A percentile compares a stretch with the other conserved stretches of the same genome.
These are phyloP conservation scores for Leucosporidium creatinivorum DNA, from an alignment of 768 basidiomycete genomes.

Conservation along the genomic window DNA sequence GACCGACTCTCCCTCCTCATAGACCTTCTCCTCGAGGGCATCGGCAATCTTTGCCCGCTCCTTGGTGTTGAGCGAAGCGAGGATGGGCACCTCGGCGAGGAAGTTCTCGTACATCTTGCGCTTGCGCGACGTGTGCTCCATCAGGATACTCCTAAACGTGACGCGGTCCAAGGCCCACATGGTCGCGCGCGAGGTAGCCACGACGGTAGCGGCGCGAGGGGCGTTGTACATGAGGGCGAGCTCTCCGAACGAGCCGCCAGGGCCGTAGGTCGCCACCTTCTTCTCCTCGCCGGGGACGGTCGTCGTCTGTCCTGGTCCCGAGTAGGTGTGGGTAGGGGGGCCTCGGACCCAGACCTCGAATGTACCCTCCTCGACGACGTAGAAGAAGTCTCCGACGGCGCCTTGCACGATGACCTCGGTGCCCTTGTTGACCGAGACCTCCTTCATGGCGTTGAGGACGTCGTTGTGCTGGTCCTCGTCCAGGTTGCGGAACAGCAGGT, in stretches of 20 bases:
- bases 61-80: conserved; percentile 73
- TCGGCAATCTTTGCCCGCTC: conserved; percentile 97
- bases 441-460: conserved; percentile 92
- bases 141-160: conserved; percentile 94
- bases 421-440: conserved; percentile 60
- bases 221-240: conserved; percentile 97
- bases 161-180: conserved; percentile 95
- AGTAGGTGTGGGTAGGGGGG: conserved; percentile 30
- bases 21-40: conserved; percentile 74
- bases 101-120: conserved; percentile 96
- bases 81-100: conserved; percentile 77
- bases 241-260: conserved; percentile 87
- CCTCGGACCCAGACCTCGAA: conserved; percentile 63
- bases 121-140: conserved; percentile 82
- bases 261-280: conserved; percentile 67
- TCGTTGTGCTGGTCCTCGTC: conserved; percentile 93
- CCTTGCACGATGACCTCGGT: conserved; percentile 96
- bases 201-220: conserved; percentile 86
- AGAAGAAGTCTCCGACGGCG: conserved; percentile 94
- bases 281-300: conserved; percentile 41
- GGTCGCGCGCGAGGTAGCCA: conserved; percentile 66
- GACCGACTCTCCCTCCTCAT: conserved; percentile 75
- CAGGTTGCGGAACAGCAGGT: conserved; percentile 91
- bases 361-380: conserved; percentile 84
- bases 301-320: conserved; percentile 43